Percentiles rank a stretch among this genome's conserved stretches.
These are phyloP conservation scores for Myriosclerotinia curreyana DNA, from an alignment of 2,329 filamentous ascomycete species.

Conservation along the genomic window DNA sequence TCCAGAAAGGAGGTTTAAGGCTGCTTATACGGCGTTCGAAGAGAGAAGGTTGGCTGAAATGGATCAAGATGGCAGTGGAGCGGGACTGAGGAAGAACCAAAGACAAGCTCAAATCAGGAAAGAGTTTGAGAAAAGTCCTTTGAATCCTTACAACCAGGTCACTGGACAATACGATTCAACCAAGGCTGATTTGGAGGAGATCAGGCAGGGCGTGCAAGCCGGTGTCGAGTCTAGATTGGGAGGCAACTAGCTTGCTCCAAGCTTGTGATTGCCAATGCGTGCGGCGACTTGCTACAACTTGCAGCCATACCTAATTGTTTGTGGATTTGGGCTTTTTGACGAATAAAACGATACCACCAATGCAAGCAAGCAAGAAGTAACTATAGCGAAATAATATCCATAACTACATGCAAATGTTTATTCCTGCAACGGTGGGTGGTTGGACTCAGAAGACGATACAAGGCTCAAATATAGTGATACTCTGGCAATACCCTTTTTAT, in stretches of 20 bases:
- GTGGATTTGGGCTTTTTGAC: conserved; percentile 1
- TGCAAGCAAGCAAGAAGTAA: not conserved
- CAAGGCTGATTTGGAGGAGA: conserved; percentile 68
- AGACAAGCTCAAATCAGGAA: conserved; percentile 79
- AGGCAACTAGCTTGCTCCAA: conserved; percentile 31
- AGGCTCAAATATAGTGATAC: too few relatives aligned
- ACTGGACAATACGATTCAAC: conserved; percentile 72
- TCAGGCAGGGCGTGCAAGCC: conserved; percentile 63
- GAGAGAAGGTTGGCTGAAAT: conserved; percentile 80
- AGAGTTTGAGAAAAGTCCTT: conserved; percentile 91
- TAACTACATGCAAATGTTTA: not conserved
- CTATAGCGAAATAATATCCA: conserved; percentile 21
- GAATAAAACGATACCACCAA: conserved; percentile 14
- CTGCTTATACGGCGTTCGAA: conserved; percentile 79
- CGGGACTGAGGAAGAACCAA: conserved; percentile 77
- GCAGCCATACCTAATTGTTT: not conserved
- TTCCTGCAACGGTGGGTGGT: not conserved
- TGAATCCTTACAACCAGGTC: conserved; percentile 94
- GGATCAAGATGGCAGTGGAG: conserved; percentile 69
- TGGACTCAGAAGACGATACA: too few relatives aligned
- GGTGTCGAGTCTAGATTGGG: conserved; percentile 71
- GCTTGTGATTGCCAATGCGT: not conserved
- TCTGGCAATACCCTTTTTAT: too few relatives aligned
- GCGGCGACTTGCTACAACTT: not conserved
- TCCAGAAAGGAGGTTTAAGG: conserved; percentile 82